Conservation (phyloP, 805 yeast genomes). For the Millerago galiae region DNA sequence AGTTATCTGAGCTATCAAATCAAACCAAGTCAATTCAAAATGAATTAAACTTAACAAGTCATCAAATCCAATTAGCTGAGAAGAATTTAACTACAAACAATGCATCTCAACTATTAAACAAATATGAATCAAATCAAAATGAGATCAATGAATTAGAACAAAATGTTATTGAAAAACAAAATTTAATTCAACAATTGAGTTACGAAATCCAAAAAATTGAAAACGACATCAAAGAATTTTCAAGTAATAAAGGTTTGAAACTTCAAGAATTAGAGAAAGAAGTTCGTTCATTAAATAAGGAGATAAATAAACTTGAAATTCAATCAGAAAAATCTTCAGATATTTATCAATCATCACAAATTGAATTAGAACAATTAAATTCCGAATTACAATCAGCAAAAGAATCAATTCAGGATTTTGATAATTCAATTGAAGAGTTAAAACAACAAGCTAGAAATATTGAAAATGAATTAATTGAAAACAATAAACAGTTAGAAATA, state of each 20-base stretch:
- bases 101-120: slow-evolving; percentile 48
- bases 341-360: slow-evolving; percentile 53
- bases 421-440: slow-evolving; percentile 30
- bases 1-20: slow-evolving; percentile 37
- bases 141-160: slow-evolving; percentile 40
- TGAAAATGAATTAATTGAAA: slow-evolving; percentile 24
- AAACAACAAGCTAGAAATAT: slow-evolving; percentile 20
- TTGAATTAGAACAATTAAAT: slow-evolving; percentile 63
- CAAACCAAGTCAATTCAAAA: slow-evolving; percentile 53
- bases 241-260: slow-evolving; percentile 72
- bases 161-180: slow-evolving; percentile 31
- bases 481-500: slow-evolving; percentile 22
- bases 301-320: slow-evolving; percentile 31
- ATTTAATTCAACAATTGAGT: slow-evolving; percentile 26
- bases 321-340: slow-evolving; percentile 42
- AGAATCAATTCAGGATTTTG: slow-evolving; percentile 35
- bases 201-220: slow-evolving; percentile 49
- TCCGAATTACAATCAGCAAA: slow-evolving; percentile 45
- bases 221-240: slow-evolving; percentile 77
- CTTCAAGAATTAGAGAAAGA: slow-evolving; percentile 57
- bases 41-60: slow-evolving; percentile 48
- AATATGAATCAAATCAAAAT: slow-evolving; percentile 35
- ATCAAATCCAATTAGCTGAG: slow-evolving; percentile 50
- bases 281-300: slow-evolving; percentile 33
- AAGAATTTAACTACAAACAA: slow-evolving; percentile 51